Base-by-base conservation (phyloP, 2,329 filamentous ascomycete genomes). In the Sordariomycetes sp. region DNA sequence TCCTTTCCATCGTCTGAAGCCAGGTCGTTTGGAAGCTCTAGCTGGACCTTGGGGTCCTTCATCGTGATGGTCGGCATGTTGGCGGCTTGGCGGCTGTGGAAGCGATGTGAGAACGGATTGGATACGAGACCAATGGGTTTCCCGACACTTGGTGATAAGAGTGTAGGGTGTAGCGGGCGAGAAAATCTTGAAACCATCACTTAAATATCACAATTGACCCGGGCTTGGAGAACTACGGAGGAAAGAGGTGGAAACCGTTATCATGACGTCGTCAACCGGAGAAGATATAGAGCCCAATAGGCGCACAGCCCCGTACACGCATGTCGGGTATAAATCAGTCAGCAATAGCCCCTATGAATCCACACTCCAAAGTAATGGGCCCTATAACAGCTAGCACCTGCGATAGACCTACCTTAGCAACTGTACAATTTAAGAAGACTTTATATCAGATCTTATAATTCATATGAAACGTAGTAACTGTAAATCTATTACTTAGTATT, bases 1-100 rank as follows among this genome's bases (percentile, higher is more conserved):
- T 77, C 70, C 0, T 75, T 67, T 57, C 74, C 65, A 0, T 17
- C 13, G 17, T 45, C 39, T 17, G 15, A n/a, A 17, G 73, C 66
- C 22, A 80, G 69, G 2, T 70, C 75, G 0, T 71, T 64, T 0
- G 75, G 72, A 0, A 80, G 68, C 10, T 65, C 71, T 55, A 81
- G 69, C 3, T 69, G 66, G 55, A 79, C 64, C 57, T 67, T 62
- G 32, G 70, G 65, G 15, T 68, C 63, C 22, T 70, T 65, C 22
- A 75, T 65, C 0, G 62, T 69, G 50, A 55, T 59, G 32, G 39
- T 57, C 52, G 51, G 20, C 55, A 56, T 56, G 17, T 12, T 39
- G 10, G 55, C 45, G 32, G 24, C 10, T 17, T 36, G 52, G 56
- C 51, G 57, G 56, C 22, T 34, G 24, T 10, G 45, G 13, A 50